Conservation (phyloP, 345 rosid genomes). For the Lepidium sativum region DNA sequence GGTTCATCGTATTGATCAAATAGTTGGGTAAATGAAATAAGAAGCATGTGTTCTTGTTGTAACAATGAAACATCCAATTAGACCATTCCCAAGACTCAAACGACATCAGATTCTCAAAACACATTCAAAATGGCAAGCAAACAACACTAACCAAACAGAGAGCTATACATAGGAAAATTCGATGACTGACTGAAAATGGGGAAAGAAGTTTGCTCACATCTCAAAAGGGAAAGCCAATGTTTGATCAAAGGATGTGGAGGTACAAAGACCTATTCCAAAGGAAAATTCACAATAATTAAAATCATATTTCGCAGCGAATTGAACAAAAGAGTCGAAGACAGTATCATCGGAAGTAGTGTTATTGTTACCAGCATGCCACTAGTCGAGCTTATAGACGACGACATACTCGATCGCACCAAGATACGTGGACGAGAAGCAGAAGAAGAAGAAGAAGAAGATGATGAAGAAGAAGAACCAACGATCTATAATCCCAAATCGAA, state of each 20-base stretch:
- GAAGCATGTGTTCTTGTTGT: neutral
- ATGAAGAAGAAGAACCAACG: conserved; percentile 14
- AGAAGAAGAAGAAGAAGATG: neutral
- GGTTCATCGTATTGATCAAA: neutral
- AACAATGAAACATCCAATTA: no score
- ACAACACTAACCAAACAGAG: no score
- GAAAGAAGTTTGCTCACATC: conserved; percentile 11
- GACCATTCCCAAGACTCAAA: no score
- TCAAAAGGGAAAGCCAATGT: conserved; percentile 17
- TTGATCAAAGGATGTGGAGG: conserved; percentile 23
- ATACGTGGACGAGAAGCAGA: conserved; percentile 18
- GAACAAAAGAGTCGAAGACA: neutral
- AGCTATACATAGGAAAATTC: no score
- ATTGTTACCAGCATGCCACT: conserved; percentile 13
- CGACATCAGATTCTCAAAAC: no score
- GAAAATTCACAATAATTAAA: neutral
- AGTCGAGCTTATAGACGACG: neutral
- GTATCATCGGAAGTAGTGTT: neutral
- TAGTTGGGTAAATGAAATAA: neutral
- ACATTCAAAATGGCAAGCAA: no score
- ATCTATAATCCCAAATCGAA: neutral
- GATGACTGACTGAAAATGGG: conserved; percentile 8
- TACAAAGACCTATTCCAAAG: conserved; percentile 3
- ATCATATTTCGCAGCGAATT: no score
- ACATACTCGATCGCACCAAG: conserved; percentile 17